Evolutionary conservation across 208 protist species (phyloP), one percentile per base, ranked within the genome.

Genomic region (Trypanosomatidae sp.): DNA sequence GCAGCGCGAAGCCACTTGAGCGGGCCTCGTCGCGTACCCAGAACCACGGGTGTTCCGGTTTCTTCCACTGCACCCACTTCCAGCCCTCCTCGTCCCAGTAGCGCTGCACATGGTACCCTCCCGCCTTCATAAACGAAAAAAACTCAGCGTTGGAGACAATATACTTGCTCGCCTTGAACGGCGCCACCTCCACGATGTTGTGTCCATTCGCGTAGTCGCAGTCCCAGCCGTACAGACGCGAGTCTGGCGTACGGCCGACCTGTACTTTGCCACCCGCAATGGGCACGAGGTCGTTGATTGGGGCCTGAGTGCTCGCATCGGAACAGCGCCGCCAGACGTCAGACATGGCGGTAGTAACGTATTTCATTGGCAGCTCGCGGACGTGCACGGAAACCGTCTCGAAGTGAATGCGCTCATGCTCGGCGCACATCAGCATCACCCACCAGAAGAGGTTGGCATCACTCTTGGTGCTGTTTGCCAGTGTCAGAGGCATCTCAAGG

Each of bases 41-140:
- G 81, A 99, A 99, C 76, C 89, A 94, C 56, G 98, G 98, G 68
- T 91, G 87, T 56, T 86, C 71, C 28, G 95, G 90, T 64, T 98
- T 93, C 75, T 85, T 90, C 94, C 93, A 98, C 65, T 86, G 84
- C 62, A 91, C 88, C 98, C 98, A 99, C n/a, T 68, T 82, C 97
- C 97, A 99, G n/a, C 98, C 98, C 82, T 99, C 98, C 67, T 97
- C 95, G 68, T 98, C 94, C 97, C 98, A 99, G 79, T 92, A 98
- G 65, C 84, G 79, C 73, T 91, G 80, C 39, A 83, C 91, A n/a
- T 75, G 78, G 74, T 99, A 99, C 55, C 97, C 97, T 69, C 90
- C 87, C 15, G 81, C 93, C 68, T 96, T 88, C 66, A 99, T 92
- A 72, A 99, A 98, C 36, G 89, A 73, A 30, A 98, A 85, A 79